Evolutionary conservation across 345 rosid genomes (phyloP).

Genomic region (Rubroshorea leprosula): DNA sequence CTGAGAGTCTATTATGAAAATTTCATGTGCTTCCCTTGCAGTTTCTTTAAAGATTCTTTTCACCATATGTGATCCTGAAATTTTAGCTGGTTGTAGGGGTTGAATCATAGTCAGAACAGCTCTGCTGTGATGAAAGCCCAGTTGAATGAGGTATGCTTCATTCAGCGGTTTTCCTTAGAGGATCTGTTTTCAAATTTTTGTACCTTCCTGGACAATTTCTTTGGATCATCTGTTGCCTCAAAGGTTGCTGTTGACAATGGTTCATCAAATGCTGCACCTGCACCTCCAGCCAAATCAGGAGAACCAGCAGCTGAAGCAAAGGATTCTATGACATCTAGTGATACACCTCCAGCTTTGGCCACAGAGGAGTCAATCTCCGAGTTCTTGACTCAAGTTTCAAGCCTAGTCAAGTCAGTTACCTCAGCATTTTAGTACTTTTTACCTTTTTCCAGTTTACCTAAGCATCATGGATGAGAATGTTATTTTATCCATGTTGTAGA

Average conservation of each 20-base stretch:
- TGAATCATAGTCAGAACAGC: slow-evolving; percentile 34
- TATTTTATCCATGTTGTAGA: slow-evolving; percentile 34
- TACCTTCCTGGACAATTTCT: slow-evolving; percentile 43
- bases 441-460: background rate
- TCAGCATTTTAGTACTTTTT: slow-evolving; percentile 8
- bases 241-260: slow-evolving; percentile 68
- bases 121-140: slow-evolving; percentile 52
- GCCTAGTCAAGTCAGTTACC: slow-evolving; percentile 66
- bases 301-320: slow-evolving; percentile 33
- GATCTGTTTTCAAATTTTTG: slow-evolving; percentile 22
- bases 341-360: slow-evolving; percentile 38
- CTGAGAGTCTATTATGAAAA: no score
- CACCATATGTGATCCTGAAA: no score
- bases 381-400: slow-evolving; percentile 69
- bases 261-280: slow-evolving; percentile 49
- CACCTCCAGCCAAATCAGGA: slow-evolving; percentile 31
- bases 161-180: no score
- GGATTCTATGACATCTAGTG: slow-evolving; percentile 30
- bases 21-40: no score
- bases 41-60: no score
- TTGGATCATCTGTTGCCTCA: slow-evolving; percentile 47
- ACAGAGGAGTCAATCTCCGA: slow-evolving; percentile 65
- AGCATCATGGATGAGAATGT: no score
- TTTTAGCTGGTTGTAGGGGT: slow-evolving; percentile 33
- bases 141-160: slow-evolving; percentile 53